Base-by-base conservation (phyloP, 441 rosid species). In the Populus tomentosa region DNA sequence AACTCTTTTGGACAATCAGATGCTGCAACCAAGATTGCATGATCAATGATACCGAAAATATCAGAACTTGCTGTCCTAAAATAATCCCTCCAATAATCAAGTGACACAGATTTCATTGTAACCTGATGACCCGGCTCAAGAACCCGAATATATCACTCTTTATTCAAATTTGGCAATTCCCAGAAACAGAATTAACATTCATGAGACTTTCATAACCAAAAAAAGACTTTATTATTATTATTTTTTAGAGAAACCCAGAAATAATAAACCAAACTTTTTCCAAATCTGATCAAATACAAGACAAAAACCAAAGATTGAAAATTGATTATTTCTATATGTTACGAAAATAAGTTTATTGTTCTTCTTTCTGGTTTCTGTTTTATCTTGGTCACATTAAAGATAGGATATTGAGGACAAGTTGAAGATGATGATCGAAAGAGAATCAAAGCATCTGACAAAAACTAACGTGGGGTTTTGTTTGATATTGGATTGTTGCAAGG, bases 21-120 rank as follows among this genome's bases (percentile, higher is more conserved):
- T 75, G 94, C 97, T 0, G 99, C 99, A 9, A 95, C 97, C 79
- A 81, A 79, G 76, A 95, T 91, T 13, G 97, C 98, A 53, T 86
- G 84, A 74, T 94, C 92, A 75, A 95, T 94, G 73, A 95, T 86
- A 71, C 83, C 91, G 50, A 95, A 94, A 5, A 95, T 89, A 74
- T 89, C 92, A 9, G 90, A 88, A 78, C 87, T 89, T 28, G 91
- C 89, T 7, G 88, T 80, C 76, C 92, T 85, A 80, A 94, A 95
- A 86, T 88, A 95, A 33, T 88, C 82, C 72, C 98, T 88, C 99
- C 99, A 95, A 75, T 80, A 80, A 66, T 92, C 97, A 35, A 91
- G 71, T 66, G 92, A 71, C 79, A 32, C 84, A 1, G 88, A 77
- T 70, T 85, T 87, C 89, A 82, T 86, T 56, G 75, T 76, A 18